A percentile compares a stretch with the other conserved stretches of the same genome.
Conservation (phyloP, 495 filamentous ascomycete genomes). For the Penicillium dipodomyicola region DNA sequence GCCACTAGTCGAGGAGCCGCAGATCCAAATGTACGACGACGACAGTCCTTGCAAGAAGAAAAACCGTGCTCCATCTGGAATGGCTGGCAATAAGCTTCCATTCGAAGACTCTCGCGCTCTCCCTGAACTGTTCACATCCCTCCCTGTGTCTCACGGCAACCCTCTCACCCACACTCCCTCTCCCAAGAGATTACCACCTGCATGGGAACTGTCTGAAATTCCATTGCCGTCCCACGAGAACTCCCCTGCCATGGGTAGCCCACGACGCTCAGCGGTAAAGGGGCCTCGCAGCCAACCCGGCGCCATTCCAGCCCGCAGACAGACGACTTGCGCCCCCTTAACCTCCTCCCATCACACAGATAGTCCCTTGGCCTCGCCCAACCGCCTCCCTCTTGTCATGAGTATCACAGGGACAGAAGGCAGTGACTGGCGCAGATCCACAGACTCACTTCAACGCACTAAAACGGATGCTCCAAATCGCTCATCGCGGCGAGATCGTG, state of each 20-base stretch:
- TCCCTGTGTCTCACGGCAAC: constrained; percentile 20
- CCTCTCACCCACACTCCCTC: constrained; percentile 37
- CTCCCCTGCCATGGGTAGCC: constrained; percentile 28
- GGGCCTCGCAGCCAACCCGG: constrained; percentile 41
- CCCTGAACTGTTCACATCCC: constrained; percentile 31
- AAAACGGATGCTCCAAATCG: constrained; percentile 18
- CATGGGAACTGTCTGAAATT: constrained; percentile 32
- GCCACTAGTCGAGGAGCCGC: constrained; percentile 27
- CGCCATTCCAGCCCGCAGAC: constrained; percentile 21
- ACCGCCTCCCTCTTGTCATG: constrained; percentile 12
- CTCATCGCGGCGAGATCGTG: constrained; percentile 8
- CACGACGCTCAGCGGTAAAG: constrained; percentile 37
- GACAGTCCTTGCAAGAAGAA: constrained; percentile 29
- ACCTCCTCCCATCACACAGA: constrained; percentile 18
- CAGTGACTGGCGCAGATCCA: constrained; percentile 27
- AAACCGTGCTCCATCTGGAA: constrained; percentile 18
- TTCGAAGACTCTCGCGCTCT: constrained; percentile 14
- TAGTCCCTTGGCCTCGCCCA: constrained; percentile 14
- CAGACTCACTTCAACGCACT: constrained; percentile 18
- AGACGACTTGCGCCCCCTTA: constrained; percentile 17
- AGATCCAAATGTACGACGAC: constrained; percentile 5
- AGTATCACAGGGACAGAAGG: constrained; percentile 30
- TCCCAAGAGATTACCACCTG: constrained; percentile 27
- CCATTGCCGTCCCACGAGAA: constrained; percentile 30
- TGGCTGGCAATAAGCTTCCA: constrained; percentile 9